A percentile compares a stretch with the other conserved stretches of the same genome.
These are phyloP conservation scores for Helianthus tuberosus DNA, from an alignment of 129 eudicot genomes.

Conservation along the genomic window DNA sequence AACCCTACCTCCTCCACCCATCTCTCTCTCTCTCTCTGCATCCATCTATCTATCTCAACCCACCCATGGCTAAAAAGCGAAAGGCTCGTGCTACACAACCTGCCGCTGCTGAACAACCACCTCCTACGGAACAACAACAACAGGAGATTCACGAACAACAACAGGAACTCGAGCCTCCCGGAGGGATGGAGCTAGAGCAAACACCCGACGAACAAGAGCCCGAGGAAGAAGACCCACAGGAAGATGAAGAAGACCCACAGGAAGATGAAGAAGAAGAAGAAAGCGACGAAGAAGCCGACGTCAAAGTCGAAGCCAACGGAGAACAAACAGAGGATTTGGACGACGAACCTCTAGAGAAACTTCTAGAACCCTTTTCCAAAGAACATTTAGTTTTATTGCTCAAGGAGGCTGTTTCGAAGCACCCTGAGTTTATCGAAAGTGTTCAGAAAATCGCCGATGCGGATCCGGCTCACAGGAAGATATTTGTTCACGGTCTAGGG, in stretches of 20 bases:
- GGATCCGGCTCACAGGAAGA: constrained; percentile 80
- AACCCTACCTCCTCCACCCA: constrained; percentile 29
- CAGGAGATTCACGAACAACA: constrained; percentile 22
- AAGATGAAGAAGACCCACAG: neutral
- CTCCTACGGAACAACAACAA: constrained; percentile 9
- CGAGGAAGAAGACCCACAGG: constrained; percentile 21
- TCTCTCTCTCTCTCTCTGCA: neutral
- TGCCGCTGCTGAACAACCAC: neutral
- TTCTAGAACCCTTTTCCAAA: constrained; percentile 76
- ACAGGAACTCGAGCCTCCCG: constrained; percentile 14
- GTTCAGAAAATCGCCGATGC: constrained; percentile 72
- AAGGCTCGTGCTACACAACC: constrained; percentile 43
- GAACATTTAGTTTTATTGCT: constrained; percentile 58
- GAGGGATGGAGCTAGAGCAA: constrained; percentile 26
- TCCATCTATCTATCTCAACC: neutral
- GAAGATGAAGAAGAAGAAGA: constrained; percentile 24
- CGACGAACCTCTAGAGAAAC: constrained; percentile 76
- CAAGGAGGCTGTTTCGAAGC: constrained; percentile 61
- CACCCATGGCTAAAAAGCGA: constrained; percentile 70
- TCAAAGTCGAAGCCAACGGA: constrained; percentile 30
- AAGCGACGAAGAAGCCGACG: constrained; percentile 19
- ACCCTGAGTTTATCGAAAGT: constrained; percentile 61
- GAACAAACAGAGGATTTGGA: constrained; percentile 33
- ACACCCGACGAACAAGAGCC: constrained; percentile 23
- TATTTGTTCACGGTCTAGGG: constrained; percentile 79